Evolutionary conservation across 2,329 filamentous ascomycete species (phyloP).

Genomic region (Colletotrichum brevisporum): DNA sequence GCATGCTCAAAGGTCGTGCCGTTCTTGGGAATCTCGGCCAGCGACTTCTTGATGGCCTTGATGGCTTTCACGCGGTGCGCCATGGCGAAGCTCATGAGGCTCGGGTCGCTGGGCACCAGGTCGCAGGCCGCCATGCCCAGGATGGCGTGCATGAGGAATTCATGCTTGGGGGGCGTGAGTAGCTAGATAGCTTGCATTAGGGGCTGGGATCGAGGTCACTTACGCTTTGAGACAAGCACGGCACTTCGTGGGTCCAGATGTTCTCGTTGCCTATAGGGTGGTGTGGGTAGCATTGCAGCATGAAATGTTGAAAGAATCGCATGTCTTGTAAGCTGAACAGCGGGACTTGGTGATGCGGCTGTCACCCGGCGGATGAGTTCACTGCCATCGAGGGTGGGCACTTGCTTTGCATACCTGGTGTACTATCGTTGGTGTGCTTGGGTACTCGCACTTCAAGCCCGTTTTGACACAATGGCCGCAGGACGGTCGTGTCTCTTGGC

Average conservation of each 20-base stretch:
- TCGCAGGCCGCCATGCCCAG: conserved; percentile 78
- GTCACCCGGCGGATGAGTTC: conserved; percentile 14
- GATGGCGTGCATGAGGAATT: conserved; percentile 80
- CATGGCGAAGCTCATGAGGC: conserved; percentile 71
- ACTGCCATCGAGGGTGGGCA: conserved; percentile 1
- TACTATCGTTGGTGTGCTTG: conserved; percentile 62
- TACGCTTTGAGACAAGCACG: conserved; percentile 76
- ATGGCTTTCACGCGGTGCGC: conserved; percentile 76
- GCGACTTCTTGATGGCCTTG: conserved; percentile 70
- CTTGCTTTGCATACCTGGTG: conserved; percentile 59
- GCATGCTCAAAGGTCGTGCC: conserved; percentile 65
- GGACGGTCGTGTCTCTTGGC: conserved; percentile 74
- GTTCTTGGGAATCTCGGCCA: conserved; percentile 58
- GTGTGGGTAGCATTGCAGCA: conserved; percentile 73
- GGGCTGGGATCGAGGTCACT: conserved; percentile 42
- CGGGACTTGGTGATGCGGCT: conserved; percentile 71
- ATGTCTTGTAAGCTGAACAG: conserved; percentile 75
- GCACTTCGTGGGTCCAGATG: conserved; percentile 77
- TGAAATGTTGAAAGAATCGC: conserved; percentile 78
- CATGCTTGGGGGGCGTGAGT: conserved; percentile 60
- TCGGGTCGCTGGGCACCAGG: conserved; percentile 65
- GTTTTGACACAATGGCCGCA: conserved; percentile 76
- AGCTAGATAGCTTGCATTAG: background rate
- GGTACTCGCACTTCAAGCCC: conserved; percentile 75
- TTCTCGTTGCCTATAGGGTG: conserved; percentile 75